phyloP scores from a whole-genome alignment of 2,329 filamentous ascomycete species.

The Colletotrichum tropicicola region DNA sequence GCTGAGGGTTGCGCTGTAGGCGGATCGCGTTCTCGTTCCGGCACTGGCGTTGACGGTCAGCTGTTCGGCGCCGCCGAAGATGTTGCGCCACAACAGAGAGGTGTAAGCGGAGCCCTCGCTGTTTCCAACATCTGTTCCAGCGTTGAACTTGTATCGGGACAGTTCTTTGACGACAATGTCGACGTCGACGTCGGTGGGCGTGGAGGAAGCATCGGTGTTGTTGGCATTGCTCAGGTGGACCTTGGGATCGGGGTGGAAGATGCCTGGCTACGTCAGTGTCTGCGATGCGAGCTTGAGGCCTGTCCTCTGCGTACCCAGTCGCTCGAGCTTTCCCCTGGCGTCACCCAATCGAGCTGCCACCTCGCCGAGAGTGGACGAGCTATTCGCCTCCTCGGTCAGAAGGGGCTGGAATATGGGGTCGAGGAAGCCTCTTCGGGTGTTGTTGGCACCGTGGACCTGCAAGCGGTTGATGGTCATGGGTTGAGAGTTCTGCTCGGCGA shows the following conservation, averaged over 20 bases:
- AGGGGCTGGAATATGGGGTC: slow-evolving; percentile 83
- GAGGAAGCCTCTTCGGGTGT: slow-evolving; percentile 87
- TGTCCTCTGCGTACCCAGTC: slow-evolving; percentile 73
- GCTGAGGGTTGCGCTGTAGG: slow-evolving; percentile 87
- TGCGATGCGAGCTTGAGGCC: slow-evolving; percentile 24
- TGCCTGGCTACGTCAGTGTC: slow-evolving; percentile 63
- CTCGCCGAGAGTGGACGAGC: slow-evolving; percentile 81
- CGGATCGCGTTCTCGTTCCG: slow-evolving; percentile 89
- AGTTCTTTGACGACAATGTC: slow-evolving; percentile 86
- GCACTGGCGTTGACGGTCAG: slow-evolving; percentile 87
- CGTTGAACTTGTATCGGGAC: slow-evolving; percentile 87
- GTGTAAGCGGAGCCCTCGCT: slow-evolving; percentile 93
- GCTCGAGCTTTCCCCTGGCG: slow-evolving; percentile 77
- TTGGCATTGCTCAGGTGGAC: slow-evolving; percentile 84
- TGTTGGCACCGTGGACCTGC: slow-evolving; percentile 80
- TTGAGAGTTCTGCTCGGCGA: slow-evolving; percentile 39
- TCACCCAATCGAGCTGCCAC: slow-evolving; percentile 77
- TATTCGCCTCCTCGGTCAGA: slow-evolving; percentile 72
- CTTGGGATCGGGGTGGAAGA: slow-evolving; percentile 85
- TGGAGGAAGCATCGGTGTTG: slow-evolving; percentile 72
- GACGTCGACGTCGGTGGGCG: slow-evolving; percentile 82
- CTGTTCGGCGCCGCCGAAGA: slow-evolving; percentile 93
- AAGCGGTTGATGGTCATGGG: slow-evolving; percentile 90
- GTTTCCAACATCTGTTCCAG: slow-evolving; percentile 93
- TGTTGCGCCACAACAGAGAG: slow-evolving; percentile 86